These are phyloP conservation scores for Tieghemostelium lacteum DNA, from an alignment of 78 protist genomes.

Conservation along the genomic window DNA sequence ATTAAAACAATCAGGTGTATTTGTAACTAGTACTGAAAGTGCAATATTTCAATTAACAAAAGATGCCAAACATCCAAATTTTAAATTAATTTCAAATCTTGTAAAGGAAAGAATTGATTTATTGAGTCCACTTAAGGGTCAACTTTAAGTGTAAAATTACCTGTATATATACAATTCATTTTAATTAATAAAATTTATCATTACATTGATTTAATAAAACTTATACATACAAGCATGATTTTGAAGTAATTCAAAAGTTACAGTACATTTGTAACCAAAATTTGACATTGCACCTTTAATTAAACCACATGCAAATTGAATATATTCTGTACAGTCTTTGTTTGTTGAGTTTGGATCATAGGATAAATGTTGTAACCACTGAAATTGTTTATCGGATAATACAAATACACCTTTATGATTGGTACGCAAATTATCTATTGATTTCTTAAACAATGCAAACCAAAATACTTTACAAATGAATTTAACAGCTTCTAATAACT, in stretches of 20 bases:
- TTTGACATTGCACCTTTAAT: constrained; percentile 73
- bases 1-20: constrained; percentile 70
- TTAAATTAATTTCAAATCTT: constrained; percentile 43
- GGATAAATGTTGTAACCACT: constrained; percentile 72
- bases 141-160: constrained; percentile 49
- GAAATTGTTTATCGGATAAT: constrained; percentile 55
- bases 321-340: constrained; percentile 73
- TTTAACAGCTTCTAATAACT: constrained; percentile 67
- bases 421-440: constrained; percentile 60
- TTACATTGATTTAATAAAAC: neutral
- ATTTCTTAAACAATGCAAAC: constrained; percentile 48
- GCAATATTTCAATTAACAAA: constrained; percentile 63
- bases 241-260: constrained; percentile 66
- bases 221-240: constrained; percentile 1
- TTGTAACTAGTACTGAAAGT: constrained; percentile 52
- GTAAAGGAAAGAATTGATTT: neutral
- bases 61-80: constrained; percentile 42
- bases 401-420: constrained; percentile 78
- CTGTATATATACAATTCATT: neutral
- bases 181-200: neutral
- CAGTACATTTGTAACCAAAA: constrained; percentile 65
- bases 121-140: constrained; percentile 23
- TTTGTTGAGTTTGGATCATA: constrained; percentile 41
- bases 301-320: constrained; percentile 56
- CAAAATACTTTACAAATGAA: constrained; percentile 74